These are phyloP conservation scores for Globisporangium polare DNA, from an alignment of 352 stramenopile species.

Conservation along the genomic window DNA sequence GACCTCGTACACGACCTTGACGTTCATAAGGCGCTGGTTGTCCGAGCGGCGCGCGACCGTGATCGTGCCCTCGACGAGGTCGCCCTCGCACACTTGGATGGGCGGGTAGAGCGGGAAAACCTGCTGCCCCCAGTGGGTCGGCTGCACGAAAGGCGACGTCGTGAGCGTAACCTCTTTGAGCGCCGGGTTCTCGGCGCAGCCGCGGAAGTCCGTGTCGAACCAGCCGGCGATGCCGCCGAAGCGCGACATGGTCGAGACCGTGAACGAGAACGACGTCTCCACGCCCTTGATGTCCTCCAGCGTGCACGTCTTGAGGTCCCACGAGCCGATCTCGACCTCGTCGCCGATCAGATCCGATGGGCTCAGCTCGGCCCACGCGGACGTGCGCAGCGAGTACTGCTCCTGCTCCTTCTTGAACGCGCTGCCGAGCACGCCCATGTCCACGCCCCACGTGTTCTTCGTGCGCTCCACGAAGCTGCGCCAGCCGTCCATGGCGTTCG, in stretches of 20 bases:
- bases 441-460: slow-evolving; percentile 94
- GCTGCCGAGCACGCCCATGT: slow-evolving; percentile 93
- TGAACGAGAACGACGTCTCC: slow-evolving; percentile 62
- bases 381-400: slow-evolving; percentile 85
- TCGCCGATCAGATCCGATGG: slow-evolving; percentile 80
- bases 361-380: slow-evolving; percentile 75
- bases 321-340: slow-evolving; percentile 73
- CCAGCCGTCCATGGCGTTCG: slow-evolving; percentile 82
- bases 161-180: slow-evolving; percentile 83
- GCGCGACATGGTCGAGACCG: slow-evolving; percentile 84
- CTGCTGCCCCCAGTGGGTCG: slow-evolving; percentile 87
- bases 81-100: slow-evolving; percentile 80
- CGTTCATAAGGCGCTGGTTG: slow-evolving; percentile 88
- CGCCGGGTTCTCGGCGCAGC: slow-evolving; percentile 72
- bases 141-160: slow-evolving; percentile 89
- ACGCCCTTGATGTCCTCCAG: slow-evolving; percentile 83
- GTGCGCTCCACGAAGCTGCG: slow-evolving; percentile 89
- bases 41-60: slow-evolving; percentile 70
- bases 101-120: slow-evolving; percentile 82
- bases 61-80: slow-evolving; percentile 67
- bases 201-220: slow-evolving; percentile 99
- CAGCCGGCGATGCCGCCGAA: slow-evolving; percentile 96
- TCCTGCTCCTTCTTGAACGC: slow-evolving; percentile 87
- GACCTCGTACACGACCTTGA: slow-evolving; percentile 82
- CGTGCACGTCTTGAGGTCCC: slow-evolving; percentile 83